A percentile compares a stretch with the other conserved stretches of the same genome.
Conservation (phyloP, 1,284 basidiomycete species). For the Trichosporon sp. region DNA sequence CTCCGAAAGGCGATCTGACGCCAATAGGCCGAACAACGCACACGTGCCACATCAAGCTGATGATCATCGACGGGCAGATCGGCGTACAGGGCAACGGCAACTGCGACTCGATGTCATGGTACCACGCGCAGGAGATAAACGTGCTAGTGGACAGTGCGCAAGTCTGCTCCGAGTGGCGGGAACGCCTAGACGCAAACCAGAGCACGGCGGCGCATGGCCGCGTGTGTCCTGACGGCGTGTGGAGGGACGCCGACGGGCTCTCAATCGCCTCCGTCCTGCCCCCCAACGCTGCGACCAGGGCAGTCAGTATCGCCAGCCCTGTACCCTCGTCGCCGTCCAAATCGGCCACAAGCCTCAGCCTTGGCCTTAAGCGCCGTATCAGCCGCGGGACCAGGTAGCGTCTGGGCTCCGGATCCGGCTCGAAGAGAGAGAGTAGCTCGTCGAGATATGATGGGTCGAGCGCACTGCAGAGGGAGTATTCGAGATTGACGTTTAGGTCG, state of each 20-base stretch:
- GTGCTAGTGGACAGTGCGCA: conserved; percentile 61
- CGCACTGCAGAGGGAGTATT: no score
- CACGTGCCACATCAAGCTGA: conserved; percentile 69
- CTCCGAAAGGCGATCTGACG: conserved; percentile 54
- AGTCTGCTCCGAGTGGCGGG: conserved; percentile 59
- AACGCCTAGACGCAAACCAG: conserved; percentile 59
- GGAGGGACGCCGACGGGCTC: conserved; percentile 26
- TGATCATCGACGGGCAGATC: conserved; percentile 61
- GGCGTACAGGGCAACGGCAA: conserved; percentile 53
- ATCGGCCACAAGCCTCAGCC: not conserved
- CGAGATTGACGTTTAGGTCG: no score
- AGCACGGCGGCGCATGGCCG: conserved; percentile 59
- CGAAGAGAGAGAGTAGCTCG: no score
- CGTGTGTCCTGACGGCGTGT: conserved; percentile 30
- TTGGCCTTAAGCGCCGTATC: not conserved
- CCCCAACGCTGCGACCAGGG: not conserved
- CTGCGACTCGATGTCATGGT: conserved; percentile 63
- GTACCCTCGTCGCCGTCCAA: not conserved
- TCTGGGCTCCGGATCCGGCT: no score
- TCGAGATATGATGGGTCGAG: no score
- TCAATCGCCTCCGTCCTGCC: not conserved
- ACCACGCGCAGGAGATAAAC: conserved; percentile 68
- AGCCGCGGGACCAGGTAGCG: not conserved
- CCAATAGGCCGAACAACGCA: conserved; percentile 59
- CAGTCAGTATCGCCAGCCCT: not conserved